Conservation (phyloP, 2,329 filamentous ascomycete species). For the Fusarium cicatricum region DNA sequence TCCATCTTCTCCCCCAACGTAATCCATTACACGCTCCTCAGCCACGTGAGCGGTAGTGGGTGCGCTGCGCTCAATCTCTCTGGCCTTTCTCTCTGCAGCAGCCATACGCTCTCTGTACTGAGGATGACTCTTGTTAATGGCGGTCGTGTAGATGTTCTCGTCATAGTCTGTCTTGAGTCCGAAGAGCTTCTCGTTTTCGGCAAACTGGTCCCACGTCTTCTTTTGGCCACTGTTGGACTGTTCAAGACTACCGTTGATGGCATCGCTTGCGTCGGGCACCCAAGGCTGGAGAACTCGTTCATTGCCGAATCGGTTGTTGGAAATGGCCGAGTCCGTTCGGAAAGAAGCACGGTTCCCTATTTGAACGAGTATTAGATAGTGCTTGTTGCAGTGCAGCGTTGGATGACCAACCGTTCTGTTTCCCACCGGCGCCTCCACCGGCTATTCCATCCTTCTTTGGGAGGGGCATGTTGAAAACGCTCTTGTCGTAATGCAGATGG, state of each 20-base stretch:
- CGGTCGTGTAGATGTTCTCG: conserved; percentile 93
- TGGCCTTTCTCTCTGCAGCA: conserved; percentile 81
- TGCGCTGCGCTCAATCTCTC: conserved; percentile 84
- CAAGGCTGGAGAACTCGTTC: conserved; percentile 84
- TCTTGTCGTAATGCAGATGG: conserved; percentile 35
- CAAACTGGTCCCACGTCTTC: conserved; percentile 88
- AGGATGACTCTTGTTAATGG: conserved; percentile 85
- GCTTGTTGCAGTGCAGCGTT: neutral
- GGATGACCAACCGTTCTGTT: conserved; percentile 50
- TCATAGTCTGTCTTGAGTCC: conserved; percentile 91
- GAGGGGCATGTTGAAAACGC: conserved; percentile 46
- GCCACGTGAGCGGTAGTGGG: conserved; percentile 83
- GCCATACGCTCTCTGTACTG: conserved; percentile 81
- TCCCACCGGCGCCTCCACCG: conserved; percentile 43
- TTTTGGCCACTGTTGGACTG: conserved; percentile 53
- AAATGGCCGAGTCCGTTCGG: conserved; percentile 89
- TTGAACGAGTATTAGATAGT: conserved; percentile 13
- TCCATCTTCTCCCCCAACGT: conserved; percentile 67
- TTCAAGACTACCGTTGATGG: conserved; percentile 76
- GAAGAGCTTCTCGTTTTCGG: conserved; percentile 85
- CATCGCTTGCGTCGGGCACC: conserved; percentile 72
- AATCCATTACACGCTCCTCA: conserved; percentile 84
- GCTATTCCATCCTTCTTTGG: conserved; percentile 51
- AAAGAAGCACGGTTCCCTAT: conserved; percentile 75
- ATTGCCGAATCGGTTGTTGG: conserved; percentile 71